Evolutionary conservation across 371 early-diverging fungal species (phyloP), one percentile per base, ranked within the genome.

Genomic region (Gilbertella persicaria): DNA sequence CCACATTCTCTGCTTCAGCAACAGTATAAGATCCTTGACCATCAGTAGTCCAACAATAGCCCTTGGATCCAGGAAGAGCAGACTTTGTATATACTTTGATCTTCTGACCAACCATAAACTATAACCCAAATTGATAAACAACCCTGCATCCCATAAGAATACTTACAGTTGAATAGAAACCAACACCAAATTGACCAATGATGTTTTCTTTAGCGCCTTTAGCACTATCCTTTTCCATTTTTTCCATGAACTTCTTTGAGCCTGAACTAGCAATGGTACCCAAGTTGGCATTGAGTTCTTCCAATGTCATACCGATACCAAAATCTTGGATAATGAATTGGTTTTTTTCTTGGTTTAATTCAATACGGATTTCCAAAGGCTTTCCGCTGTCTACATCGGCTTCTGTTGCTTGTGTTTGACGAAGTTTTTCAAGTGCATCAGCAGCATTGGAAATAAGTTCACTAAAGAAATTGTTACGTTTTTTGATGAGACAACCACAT

Each of bases 131-230:
- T n/a, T n/a, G n/a, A n/a, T n/a, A n/a, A n/a, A n/a, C n/a, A n/a
- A n/a, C n/a, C n/a, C n/a, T n/a, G n/a, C n/a, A n/a, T n/a, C n/a
- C n/a, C n/a, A n/a, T n/a, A n/a, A n/a, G n/a, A n/a, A n/a, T 6
- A 1, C 54, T 71, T 72, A 81, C 83, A 17, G 92, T 89, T 37
- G 89, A 92, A 60, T 92, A 90, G 65, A 92, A 91, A 41, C 91
- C 90, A 48, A 91, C 91, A 83, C 99, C 99, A 76, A 99, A 99
- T 78, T 99, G 99, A 44, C 99, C 99, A 74, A 99, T 98, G 62
- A 98, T 87, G 50, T 82, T 81, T 50, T 83, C 83, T 46, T 75
- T 86, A 39, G 85, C 83, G 30, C 77, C 69, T 28, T 75, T 73
- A 45, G 73, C 62, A 10, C 78, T 78, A 30, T 86, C 78, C 20